Base-by-base conservation (phyloP, 208 protist species). In the Leishmania gerbilli region DNA sequence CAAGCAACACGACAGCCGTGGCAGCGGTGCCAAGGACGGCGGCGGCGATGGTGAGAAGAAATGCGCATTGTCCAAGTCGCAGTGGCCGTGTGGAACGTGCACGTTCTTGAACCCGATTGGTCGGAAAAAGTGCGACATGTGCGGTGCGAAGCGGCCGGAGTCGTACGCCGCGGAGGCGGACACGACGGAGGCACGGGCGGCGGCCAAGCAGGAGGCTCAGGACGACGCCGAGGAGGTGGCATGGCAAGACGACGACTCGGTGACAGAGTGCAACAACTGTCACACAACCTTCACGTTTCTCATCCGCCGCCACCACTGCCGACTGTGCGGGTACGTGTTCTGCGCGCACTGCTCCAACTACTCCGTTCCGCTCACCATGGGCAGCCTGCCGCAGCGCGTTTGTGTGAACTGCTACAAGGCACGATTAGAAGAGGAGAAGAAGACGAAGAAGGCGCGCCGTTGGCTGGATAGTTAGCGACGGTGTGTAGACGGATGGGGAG, bases 251-350 rank as follows among this genome's bases (percentile, higher is more conserved):
- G 92, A 97, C 84, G 58, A 92, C 15, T 89, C 84, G 47, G 94
- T 89, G 62, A 85, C 77, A 53, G 84, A 81, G 64, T 97, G 94
- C 81, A 97, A 95, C 80, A 82, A 87, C 60, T 97, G 94, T 80
- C 87, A 89, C 69, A 79, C 86, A 24, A 89, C 79, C 45, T 97
- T 97, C 81, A 87, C 84, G n/a, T 83, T 97, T 34, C 76, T 93
- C 62, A 79, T 84, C 40, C 90, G 94, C 21, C 90, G 91, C 67
- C 94, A 97, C 71, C 94, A 97, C 81, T 97, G 94, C 79, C 88
- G 94, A 9, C 84, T 88, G 24, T 97, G 94, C 85, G 94, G 94
- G 40, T 96, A 90, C 83, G 90, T 97, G 47, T 97, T 97, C 84
- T 97, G 94, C 56, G 90, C 86, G 19, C 81, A 82, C 49, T 96